These are phyloP conservation scores for Pleurotus citrinopileatus DNA, from an alignment of 768 basidiomycete genomes.

Conservation along the genomic window DNA sequence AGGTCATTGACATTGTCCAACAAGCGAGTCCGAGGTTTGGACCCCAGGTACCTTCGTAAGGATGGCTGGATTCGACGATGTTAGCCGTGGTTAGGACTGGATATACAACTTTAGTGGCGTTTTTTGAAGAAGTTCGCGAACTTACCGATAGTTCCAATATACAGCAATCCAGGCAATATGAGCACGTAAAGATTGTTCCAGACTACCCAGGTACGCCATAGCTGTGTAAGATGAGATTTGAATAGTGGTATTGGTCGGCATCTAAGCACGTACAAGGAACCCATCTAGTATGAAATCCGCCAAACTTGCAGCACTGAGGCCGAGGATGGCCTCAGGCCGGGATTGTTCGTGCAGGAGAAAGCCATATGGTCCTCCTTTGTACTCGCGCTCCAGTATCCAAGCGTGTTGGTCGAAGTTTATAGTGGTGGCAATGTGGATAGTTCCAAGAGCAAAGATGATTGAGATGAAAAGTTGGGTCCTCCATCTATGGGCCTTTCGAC, in stretches of 20 bases:
- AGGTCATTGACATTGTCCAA: constrained; percentile 2
- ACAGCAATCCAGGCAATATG: neutral
- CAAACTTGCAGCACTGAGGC: neutral
- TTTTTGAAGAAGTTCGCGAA: neutral
- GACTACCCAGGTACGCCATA: neutral
- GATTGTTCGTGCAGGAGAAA: constrained; percentile 4
- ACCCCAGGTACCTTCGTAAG: constrained; percentile 2
- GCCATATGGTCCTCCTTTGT: neutral
- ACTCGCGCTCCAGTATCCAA: constrained; percentile 1
- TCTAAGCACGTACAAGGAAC: neutral
- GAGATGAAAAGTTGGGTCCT: neutral
- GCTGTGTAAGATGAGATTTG: neutral
- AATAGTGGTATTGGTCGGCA: neutral
- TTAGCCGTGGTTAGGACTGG: neutral
- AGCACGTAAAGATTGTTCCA: neutral
- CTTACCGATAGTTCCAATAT: neutral
- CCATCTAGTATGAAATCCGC: constrained; percentile 1
- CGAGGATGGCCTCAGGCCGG: neutral
- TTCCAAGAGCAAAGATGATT: constrained; percentile 1
- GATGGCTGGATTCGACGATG: constrained; percentile 1
- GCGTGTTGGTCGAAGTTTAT: neutral
- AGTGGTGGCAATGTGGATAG: constrained; percentile 2
- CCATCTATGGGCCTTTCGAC: neutral
- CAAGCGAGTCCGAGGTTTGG: constrained; percentile 2
- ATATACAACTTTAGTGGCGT: neutral